phyloP scores from a whole-genome alignment of 148 eudicot genomes.

The Euryodendron excelsum region DNA sequence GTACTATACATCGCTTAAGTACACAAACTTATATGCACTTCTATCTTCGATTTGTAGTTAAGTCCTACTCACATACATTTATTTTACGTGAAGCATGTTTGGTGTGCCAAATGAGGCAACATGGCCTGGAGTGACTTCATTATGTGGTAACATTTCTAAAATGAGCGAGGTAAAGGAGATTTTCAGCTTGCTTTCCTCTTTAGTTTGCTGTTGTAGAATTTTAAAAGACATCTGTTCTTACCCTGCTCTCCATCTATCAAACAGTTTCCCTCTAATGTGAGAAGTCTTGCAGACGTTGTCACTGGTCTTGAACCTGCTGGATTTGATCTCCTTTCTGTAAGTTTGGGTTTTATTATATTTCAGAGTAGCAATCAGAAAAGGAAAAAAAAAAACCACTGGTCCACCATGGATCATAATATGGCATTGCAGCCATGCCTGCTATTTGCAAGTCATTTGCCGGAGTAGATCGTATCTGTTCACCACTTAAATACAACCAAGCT shows the following conservation, averaged over 20 bases:
- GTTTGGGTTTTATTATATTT: background rate
- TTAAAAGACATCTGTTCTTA: background rate
- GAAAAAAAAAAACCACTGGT: background rate
- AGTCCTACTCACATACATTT: too few relatives aligned
- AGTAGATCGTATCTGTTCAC: background rate
- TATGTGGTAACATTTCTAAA: background rate
- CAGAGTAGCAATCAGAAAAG: background rate
- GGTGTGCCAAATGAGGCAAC: background rate
- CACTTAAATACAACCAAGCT: too few relatives aligned
- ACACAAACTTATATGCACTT: background rate
- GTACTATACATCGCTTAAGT: background rate
- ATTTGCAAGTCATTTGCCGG: background rate
- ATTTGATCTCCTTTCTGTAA: constrained; percentile 6
- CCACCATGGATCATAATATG: too few relatives aligned
- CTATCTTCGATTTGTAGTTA: background rate
- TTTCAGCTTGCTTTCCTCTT: background rate
- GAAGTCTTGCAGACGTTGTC: background rate
- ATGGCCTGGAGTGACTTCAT: background rate
- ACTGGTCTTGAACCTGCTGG: constrained; percentile 5
- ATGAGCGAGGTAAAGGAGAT: background rate
- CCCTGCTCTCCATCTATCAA: background rate
- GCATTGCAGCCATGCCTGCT: too few relatives aligned
- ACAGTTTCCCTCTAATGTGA: background rate
- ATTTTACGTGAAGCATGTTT: background rate
- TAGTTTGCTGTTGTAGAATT: background rate